phyloP scores from a whole-genome alignment of 345 rosid species.

The Pseudoturritis turrita region DNA sequence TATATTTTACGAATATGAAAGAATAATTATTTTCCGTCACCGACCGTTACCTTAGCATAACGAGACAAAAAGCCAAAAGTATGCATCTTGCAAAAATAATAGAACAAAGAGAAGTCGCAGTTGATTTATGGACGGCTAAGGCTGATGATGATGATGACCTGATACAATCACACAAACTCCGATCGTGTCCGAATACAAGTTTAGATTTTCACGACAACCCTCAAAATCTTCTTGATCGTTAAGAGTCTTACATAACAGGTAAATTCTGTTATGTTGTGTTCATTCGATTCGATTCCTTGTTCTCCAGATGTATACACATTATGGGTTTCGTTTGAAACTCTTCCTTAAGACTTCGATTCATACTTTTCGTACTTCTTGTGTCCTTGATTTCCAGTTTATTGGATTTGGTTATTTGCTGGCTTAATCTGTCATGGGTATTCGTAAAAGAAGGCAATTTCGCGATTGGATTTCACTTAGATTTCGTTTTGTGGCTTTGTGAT shows the following conservation, averaged over 20 bases:
- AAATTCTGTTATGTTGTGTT: neutral
- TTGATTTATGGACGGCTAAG: constrained; percentile 29
- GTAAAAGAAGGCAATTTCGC: neutral
- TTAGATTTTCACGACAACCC: neutral
- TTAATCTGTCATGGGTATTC: neutral
- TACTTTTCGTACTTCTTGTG: neutral
- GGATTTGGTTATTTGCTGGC: neutral
- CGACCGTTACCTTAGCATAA: constrained; percentile 21
- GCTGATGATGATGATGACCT: constrained; percentile 7
- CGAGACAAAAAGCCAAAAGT: constrained; percentile 7
- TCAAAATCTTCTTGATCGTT: neutral
- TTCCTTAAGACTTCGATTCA: neutral
- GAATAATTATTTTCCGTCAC: constrained; percentile 12
- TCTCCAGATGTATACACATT: neutral
- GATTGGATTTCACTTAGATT: neutral
- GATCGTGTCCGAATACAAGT: constrained; percentile 8
- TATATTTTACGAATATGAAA: neutral
- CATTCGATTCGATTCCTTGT: neutral
- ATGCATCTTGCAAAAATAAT: constrained; percentile 10
- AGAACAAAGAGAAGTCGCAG: constrained; percentile 19
- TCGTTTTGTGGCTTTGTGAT: constrained; percentile 2
- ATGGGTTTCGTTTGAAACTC: neutral
- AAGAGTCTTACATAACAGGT: constrained; percentile 17
- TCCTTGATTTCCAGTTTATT: neutral
- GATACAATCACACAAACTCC: constrained; percentile 8